Evolutionary conservation across 345 rosid genomes (phyloP).

Genomic region (Gossypium turneri): DNA sequence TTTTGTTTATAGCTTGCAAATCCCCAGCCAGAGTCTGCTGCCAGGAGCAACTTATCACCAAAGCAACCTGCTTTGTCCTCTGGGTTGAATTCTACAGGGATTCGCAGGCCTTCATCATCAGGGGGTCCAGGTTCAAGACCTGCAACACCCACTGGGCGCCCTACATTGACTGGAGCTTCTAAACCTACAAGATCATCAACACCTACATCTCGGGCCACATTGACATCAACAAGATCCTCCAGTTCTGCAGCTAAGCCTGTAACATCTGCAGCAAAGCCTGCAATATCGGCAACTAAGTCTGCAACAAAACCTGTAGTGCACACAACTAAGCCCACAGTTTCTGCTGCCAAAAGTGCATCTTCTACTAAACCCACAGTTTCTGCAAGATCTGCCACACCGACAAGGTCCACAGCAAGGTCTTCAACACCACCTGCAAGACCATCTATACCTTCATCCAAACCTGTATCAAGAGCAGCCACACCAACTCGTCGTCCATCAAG

Average conservation of each 20-base stretch:
- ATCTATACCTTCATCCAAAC: slow-evolving; percentile 60
- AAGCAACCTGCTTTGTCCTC: slow-evolving; percentile 68
- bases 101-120: slow-evolving; percentile 91
- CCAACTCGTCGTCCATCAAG: slow-evolving; percentile 81
- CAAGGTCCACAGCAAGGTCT: slow-evolving; percentile 77
- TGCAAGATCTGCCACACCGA: slow-evolving; percentile 81
- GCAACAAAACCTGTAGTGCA: slow-evolving; percentile 31
- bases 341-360: slow-evolving; percentile 39
- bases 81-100: slow-evolving; percentile 58
- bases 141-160: slow-evolving; percentile 75
- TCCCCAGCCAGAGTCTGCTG: slow-evolving; percentile 53
- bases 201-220: slow-evolving; percentile 74
- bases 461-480: slow-evolving; percentile 72
- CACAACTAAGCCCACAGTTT: slow-evolving; percentile 34
- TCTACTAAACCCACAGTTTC: slow-evolving; percentile 49
- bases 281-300: slow-evolving; percentile 35
- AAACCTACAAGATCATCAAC: slow-evolving; percentile 78
- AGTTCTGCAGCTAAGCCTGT: slow-evolving; percentile 32
- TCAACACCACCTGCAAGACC: slow-evolving; percentile 85
- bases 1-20: slow-evolving; percentile 59
- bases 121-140: slow-evolving; percentile 97
- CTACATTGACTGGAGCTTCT: slow-evolving; percentile 48
- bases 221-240: slow-evolving; percentile 51
- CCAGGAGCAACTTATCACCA: slow-evolving; percentile 56
- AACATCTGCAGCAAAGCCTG: slow-evolving; percentile 35